phyloP scores from a whole-genome alignment of 1,139 yeast species.

The Scheffersomyces cryptocercus region DNA sequence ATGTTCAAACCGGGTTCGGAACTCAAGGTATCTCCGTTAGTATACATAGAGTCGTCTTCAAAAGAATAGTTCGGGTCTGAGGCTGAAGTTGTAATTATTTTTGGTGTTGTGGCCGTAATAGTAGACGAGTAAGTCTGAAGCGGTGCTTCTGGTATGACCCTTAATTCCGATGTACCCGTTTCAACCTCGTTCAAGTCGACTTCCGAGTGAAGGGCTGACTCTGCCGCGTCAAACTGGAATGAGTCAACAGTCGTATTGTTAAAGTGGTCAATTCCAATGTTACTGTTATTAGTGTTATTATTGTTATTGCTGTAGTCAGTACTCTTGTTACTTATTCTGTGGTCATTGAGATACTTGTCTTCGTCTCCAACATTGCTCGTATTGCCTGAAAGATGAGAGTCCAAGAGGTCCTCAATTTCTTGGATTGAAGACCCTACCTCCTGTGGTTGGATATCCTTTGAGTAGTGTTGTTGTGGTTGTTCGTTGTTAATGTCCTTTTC shows the following conservation, averaged over 20 bases:
- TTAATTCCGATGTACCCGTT: no score
- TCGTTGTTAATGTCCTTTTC: slow-evolving; percentile 5
- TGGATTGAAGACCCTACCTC: slow-evolving; percentile 38
- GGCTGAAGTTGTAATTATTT: not conserved
- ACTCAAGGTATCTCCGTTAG: not conserved
- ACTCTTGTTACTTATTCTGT: no score
- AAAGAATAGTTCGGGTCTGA: slow-evolving; percentile 5
- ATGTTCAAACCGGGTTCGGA: slow-evolving; percentile 21
- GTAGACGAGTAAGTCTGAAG: no score
- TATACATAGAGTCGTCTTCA: slow-evolving; percentile 11
- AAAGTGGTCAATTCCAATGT: no score
- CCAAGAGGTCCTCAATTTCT: slow-evolving; percentile 45
- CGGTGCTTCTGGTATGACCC: no score
- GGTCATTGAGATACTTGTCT: no score
- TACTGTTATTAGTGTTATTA: no score
- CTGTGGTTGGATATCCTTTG: not conserved
- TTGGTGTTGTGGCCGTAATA: not conserved
- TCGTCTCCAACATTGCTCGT: not conserved
- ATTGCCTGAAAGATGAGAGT: slow-evolving; percentile 21
- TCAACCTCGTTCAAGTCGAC: no score
- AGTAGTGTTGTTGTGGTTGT: not conserved
- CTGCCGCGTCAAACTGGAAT: not conserved
- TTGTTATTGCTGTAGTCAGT: no score
- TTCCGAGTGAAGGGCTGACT: not conserved
- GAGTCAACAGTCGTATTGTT: slow-evolving; percentile 6